phyloP scores from a whole-genome alignment of 257 asterid species.

The Capsicum baccatum region DNA sequence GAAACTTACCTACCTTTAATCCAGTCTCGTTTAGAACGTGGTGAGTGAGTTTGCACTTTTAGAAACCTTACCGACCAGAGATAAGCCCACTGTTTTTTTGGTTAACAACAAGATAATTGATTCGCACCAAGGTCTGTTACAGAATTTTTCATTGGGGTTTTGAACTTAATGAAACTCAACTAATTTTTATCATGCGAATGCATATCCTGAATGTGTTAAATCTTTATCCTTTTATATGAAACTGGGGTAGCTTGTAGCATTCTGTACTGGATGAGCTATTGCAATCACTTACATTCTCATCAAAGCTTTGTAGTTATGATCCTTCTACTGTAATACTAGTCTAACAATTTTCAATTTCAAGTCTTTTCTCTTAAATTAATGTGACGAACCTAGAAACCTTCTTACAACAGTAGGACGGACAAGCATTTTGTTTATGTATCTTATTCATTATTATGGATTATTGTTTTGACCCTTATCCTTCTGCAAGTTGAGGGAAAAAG shows the following conservation, averaged over 20 bases:
- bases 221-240: neutral
- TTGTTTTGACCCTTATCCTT: neutral
- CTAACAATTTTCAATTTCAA: neutral
- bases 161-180: constrained; percentile 15
- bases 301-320: constrained; percentile 3
- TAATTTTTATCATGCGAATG: neutral
- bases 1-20: neutral
- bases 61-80: neutral
- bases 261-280: constrained; percentile 4
- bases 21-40: constrained; percentile 10
- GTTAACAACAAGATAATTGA: neutral
- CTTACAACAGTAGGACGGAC: constrained; percentile 8
- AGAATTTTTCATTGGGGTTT: neutral
- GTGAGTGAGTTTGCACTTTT: constrained; percentile 5
- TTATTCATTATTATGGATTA: constrained; percentile 14
- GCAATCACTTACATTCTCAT: neutral
- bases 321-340: neutral
- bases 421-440: neutral
- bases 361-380: neutral
- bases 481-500: neutral
- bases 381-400: neutral
- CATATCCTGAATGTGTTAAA: neutral
- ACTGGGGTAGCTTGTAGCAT: neutral
- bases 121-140: constrained; percentile 3
- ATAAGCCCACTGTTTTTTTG: neutral